Percentiles rank a stretch among this genome's conserved stretches.
Conservation (phyloP, 148 eudicot genomes). For the Rhododendron molle region DNA sequence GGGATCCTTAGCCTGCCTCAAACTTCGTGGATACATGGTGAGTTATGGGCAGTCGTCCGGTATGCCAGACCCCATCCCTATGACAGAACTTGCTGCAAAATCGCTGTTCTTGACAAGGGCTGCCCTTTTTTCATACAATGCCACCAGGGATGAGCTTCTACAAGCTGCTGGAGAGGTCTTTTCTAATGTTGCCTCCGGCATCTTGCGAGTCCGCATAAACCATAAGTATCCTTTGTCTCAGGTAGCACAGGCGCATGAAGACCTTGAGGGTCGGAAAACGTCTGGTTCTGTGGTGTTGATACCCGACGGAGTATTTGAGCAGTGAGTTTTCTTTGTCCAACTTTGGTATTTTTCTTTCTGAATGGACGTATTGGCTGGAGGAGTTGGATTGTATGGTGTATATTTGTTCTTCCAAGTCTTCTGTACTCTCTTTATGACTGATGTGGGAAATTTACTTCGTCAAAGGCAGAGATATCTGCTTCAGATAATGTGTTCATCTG, state of each 20-base stretch:
- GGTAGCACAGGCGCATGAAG: constrained; percentile 80
- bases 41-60: constrained; percentile 76
- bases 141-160: constrained; percentile 62
- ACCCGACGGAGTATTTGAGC: constrained; percentile 39
- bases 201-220: constrained; percentile 61
- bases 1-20: constrained; percentile 84
- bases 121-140: constrained; percentile 45
- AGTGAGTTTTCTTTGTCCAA: not conserved
- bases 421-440: not conserved
- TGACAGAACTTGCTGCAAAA: constrained; percentile 62
- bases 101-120: constrained; percentile 73
- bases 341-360: too few species aligned
- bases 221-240: constrained; percentile 74
- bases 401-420: not conserved
- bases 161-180: constrained; percentile 71
- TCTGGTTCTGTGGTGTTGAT: constrained; percentile 82
- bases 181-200: constrained; percentile 49
- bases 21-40: constrained; percentile 73
- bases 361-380: not conserved
- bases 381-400: not conserved
- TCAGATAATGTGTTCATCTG: not conserved
- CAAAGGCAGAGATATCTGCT: not conserved
- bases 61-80: constrained; percentile 56
- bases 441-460: too few species aligned
- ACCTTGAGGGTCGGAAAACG: constrained; percentile 64